A percentile compares a stretch with the other conserved stretches of the same genome.
These are phyloP conservation scores for Calonectria fujianensis DNA, from an alignment of 2,329 filamentous ascomycete species.

Conservation along the genomic window DNA sequence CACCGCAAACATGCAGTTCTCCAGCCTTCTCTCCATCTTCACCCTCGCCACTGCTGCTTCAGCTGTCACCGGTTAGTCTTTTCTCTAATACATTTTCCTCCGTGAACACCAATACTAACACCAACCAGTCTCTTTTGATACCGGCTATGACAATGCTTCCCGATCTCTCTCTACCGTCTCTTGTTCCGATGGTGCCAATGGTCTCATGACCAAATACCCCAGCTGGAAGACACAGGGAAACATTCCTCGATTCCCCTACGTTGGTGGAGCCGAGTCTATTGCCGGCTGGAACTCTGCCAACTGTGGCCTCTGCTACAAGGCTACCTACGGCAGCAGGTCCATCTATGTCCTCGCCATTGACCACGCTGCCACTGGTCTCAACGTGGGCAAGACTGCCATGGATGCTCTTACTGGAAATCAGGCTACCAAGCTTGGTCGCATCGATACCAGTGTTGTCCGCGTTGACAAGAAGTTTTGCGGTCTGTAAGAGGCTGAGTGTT, in stretches of 20 bases:
- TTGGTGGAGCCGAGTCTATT: constrained; percentile 73
- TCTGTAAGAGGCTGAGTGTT: constrained; percentile 53
- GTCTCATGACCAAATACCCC: constrained; percentile 76
- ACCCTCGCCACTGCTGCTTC: constrained; percentile 61
- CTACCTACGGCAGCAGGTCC: constrained; percentile 69
- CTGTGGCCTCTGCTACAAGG: constrained; percentile 77
- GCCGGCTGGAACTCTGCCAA: constrained; percentile 72
- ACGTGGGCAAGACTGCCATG: constrained; percentile 74
- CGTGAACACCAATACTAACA: constrained; percentile 38
- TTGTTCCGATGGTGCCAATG: constrained; percentile 82
- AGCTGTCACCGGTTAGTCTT: constrained; percentile 59
- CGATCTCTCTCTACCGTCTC: constrained; percentile 75
- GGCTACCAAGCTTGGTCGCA: constrained; percentile 68
- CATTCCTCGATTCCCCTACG: constrained; percentile 71
- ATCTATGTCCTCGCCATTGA: constrained; percentile 76
- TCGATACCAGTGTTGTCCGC: constrained; percentile 70
- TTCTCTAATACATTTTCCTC: not conserved
- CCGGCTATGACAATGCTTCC: constrained; percentile 78
- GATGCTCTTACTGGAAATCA: constrained; percentile 73
- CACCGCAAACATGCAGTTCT: constrained; percentile 57
- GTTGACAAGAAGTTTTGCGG: constrained; percentile 67
- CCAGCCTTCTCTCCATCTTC: constrained; percentile 63
- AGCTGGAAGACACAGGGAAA: constrained; percentile 74
- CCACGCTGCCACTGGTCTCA: constrained; percentile 69
- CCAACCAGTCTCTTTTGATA: constrained; percentile 79